Evolutionary conservation across 257 asterid genomes (phyloP).

Genomic region (Fraxinus cuspidata): DNA sequence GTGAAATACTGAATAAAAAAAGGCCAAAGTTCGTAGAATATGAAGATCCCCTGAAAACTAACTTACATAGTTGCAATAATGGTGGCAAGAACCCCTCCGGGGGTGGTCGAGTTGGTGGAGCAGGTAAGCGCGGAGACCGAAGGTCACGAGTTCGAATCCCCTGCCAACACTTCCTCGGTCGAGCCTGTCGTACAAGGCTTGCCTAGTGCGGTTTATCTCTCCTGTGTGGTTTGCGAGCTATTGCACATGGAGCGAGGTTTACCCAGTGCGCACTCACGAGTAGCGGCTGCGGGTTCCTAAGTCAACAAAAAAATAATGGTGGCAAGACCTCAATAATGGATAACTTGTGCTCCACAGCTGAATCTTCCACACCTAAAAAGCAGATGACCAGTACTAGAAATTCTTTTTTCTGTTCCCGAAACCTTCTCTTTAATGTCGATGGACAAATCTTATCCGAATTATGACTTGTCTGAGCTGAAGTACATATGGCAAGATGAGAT

Average conservation of each 20-base stretch:
- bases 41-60: constrained; percentile 30
- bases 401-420: constrained; percentile 59
- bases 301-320: too few species aligned
- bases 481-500: constrained; percentile 40
- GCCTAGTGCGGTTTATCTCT: too few species aligned
- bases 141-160: too few species aligned
- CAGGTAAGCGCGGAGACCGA: too few species aligned
- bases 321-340: constrained; percentile 35
- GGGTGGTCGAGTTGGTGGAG: too few species aligned
- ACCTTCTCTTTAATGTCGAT: constrained; percentile 37
- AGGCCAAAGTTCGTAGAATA: constrained; percentile 42
- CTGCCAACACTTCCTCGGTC: too few species aligned
- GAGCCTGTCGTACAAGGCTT: too few species aligned
- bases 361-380: constrained; percentile 61
- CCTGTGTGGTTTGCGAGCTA: too few species aligned
- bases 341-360: constrained; percentile 82
- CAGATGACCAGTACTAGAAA: constrained; percentile 36
- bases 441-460: constrained; percentile 29
- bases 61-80: constrained; percentile 26
- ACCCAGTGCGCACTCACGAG: too few species aligned
- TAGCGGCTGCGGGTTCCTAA: too few species aligned
- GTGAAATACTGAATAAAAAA: constrained; percentile 38
- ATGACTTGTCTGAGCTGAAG: constrained; percentile 39
- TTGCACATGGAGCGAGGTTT: too few species aligned
- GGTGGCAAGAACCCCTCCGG: constrained; percentile 28